Evolutionary conservation across 495 filamentous ascomycete species (phyloP).

Genomic region (Hypoxylon rickii): DNA sequence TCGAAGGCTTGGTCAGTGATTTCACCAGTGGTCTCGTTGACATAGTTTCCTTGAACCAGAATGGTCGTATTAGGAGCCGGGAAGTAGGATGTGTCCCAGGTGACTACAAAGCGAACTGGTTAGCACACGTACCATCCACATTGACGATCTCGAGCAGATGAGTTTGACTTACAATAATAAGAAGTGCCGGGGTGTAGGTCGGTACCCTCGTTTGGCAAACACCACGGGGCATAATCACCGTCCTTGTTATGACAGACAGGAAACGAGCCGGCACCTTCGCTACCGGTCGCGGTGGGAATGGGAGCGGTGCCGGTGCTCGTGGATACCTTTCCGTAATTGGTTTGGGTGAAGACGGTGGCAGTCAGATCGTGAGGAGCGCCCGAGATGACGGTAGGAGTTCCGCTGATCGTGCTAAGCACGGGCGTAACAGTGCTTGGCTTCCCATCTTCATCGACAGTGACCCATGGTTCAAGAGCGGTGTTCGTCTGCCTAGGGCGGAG

Average conservation of each 20-base stretch:
- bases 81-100: constrained; percentile 52
- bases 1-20: constrained; percentile 42
- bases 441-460: constrained; percentile 46
- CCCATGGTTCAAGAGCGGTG: constrained; percentile 41
- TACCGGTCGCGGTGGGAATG: constrained; percentile 37
- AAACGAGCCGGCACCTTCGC: constrained; percentile 40
- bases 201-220: constrained; percentile 39
- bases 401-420: constrained; percentile 43
- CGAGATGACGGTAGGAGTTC: constrained; percentile 44
- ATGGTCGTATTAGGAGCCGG: constrained; percentile 41
- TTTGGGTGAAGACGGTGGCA: constrained; percentile 46
- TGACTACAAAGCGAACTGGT: constrained; percentile 38
- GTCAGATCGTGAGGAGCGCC: constrained; percentile 48
- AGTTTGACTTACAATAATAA: constrained; percentile 45
- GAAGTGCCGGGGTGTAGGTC: constrained; percentile 39
- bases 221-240: constrained; percentile 47
- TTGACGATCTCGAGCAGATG: too few species aligned
- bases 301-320: constrained; percentile 39
- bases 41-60: constrained; percentile 43
- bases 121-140: not conserved
- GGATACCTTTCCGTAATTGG: constrained; percentile 34
- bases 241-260: constrained; percentile 45
- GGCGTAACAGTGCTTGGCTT: constrained; percentile 45
- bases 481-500: constrained; percentile 31
- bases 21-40: constrained; percentile 38